Evolutionary conservation across 108 stramenopile species (phyloP).

Genomic region (Cyclotella atomus): DNA sequence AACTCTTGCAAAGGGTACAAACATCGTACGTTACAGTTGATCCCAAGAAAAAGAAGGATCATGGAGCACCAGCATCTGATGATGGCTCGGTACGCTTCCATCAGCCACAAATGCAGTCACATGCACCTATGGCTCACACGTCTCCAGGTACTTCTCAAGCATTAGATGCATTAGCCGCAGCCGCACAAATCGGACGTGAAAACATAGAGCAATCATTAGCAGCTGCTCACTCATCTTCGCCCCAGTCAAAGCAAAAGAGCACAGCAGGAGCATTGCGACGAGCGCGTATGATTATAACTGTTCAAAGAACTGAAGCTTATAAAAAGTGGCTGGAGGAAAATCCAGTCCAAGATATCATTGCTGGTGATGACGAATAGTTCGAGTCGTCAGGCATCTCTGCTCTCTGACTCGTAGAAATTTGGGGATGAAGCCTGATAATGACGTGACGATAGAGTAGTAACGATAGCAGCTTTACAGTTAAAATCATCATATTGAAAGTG

Average conservation of each 20-base stretch:
- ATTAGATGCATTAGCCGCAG: constrained; percentile 22
- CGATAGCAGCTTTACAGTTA: too few relatives aligned
- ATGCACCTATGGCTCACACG: background rate
- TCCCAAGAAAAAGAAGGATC: constrained; percentile 62
- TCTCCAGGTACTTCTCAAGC: constrained; percentile 19
- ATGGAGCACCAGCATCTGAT: background rate
- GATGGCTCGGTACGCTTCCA: constrained; percentile 6
- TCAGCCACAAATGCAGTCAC: constrained; percentile 7
- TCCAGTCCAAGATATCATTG: constrained; percentile 60
- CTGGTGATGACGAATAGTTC: constrained; percentile 49
- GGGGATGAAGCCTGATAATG: background rate
- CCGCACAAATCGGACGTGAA: constrained; percentile 17
- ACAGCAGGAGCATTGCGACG: constrained; percentile 62
- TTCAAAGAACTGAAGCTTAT: constrained; percentile 73
- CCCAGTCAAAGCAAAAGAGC: constrained; percentile 19
- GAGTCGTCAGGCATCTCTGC: background rate
- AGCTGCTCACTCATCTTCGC: constrained; percentile 6
- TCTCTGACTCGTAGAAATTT: background rate
- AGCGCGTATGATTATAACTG: constrained; percentile 83
- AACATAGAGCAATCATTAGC: constrained; percentile 12
- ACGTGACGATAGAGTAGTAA: too few relatives aligned
- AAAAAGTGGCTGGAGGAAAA: constrained; percentile 83
- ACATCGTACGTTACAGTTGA: constrained; percentile 82
- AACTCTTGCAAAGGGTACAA: constrained; percentile 56
- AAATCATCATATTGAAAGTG: too few relatives aligned